Conservation (phyloP, 2,329 filamentous ascomycete genomes). For the Eutypella sp. region DNA sequence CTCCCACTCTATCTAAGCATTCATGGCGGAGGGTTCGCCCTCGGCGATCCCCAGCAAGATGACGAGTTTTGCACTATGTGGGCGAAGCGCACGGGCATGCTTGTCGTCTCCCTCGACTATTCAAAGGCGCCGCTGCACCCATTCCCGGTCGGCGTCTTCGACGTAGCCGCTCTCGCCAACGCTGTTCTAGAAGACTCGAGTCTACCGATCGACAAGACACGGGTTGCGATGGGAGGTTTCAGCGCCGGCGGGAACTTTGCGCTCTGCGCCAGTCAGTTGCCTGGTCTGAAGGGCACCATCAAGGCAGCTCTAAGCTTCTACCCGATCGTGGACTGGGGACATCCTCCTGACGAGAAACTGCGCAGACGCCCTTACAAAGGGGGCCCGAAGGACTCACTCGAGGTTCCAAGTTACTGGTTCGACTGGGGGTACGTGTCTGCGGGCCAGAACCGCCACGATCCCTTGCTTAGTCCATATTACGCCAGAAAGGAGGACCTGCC, state of each 20-base stretch:
- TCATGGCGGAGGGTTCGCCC: constrained; percentile 47
- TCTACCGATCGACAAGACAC: constrained; percentile 39
- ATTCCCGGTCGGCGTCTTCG: constrained; percentile 41
- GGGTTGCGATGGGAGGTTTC: constrained; percentile 42
- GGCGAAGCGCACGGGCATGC: constrained; percentile 32
- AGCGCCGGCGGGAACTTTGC: constrained; percentile 47
- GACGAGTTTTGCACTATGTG: constrained; percentile 43
- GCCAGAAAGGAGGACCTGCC: constrained; percentile 27
- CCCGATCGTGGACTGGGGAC: constrained; percentile 31
- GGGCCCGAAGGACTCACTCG: constrained; percentile 9
- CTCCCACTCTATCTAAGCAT: constrained; percentile 19
- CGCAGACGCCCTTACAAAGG: constrained; percentile 21
- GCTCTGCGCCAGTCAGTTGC: constrained; percentile 35
- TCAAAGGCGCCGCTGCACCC: constrained; percentile 37
- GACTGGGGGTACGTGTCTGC: constrained; percentile 29
- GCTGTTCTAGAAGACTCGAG: constrained; percentile 37
- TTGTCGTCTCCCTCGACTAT: constrained; percentile 47
- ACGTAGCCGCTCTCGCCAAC: constrained; percentile 38
- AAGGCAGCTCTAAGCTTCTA: constrained; percentile 38
- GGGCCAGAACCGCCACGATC: constrained; percentile 27
- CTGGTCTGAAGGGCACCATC: constrained; percentile 24
- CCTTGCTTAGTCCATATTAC: constrained; percentile 30
- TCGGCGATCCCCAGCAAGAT: constrained; percentile 38
- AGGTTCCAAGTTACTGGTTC: constrained; percentile 20
- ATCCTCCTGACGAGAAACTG: constrained; percentile 19